A percentile compares a stretch with the other conserved stretches of the same genome.
Evolutionary conservation across 2,329 filamentous ascomycete genomes (phyloP).

Genomic region (Venturia effusa): DNA sequence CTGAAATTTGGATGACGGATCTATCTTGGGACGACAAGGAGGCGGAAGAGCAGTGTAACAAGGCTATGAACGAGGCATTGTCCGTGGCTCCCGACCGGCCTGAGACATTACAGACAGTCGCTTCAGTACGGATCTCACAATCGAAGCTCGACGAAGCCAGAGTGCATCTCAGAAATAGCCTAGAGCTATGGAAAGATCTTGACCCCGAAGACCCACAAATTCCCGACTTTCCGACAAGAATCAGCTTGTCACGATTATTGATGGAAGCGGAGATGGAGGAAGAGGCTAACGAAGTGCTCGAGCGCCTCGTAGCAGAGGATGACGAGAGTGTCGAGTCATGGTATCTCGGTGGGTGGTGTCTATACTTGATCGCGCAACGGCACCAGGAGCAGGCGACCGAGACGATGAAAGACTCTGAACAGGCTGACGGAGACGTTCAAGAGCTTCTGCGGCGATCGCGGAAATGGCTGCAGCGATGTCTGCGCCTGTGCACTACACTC

Average conservation of each 20-base stretch:
- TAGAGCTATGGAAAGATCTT: conserved; percentile 74
- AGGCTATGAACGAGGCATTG: conserved; percentile 80
- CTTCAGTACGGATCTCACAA: conserved; percentile 89
- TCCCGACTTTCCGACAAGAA: conserved; percentile 76
- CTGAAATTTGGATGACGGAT: conserved; percentile 99
- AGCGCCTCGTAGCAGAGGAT: conserved; percentile 75
- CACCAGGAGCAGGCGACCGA: conserved; percentile 33
- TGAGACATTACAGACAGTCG: conserved; percentile 91
- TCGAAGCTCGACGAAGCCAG: conserved; percentile 65
- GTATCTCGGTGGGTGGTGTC: conserved; percentile 93
- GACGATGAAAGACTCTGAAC: conserved; percentile 3
- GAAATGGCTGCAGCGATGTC: conserved; percentile 71
- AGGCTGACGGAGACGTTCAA: conserved; percentile 30
- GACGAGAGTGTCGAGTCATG: conserved; percentile 91
- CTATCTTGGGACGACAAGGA: conserved; percentile 83
- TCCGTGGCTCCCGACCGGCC: conserved; percentile 69
- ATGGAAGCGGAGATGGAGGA: conserved; percentile 85
- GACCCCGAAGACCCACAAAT: conserved; percentile 60
- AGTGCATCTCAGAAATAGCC: conserved; percentile 65
- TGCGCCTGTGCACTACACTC: conserved; percentile 65
- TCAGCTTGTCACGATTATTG: conserved; percentile 72
- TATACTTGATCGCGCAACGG: conserved; percentile 69
- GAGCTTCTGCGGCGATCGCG: conserved; percentile 62
- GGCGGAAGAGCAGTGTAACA: conserved; percentile 79
- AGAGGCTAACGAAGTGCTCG: conserved; percentile 74